phyloP scores from a whole-genome alignment of 2,329 filamentous ascomycete species.

The Xylariaceae sp. region DNA sequence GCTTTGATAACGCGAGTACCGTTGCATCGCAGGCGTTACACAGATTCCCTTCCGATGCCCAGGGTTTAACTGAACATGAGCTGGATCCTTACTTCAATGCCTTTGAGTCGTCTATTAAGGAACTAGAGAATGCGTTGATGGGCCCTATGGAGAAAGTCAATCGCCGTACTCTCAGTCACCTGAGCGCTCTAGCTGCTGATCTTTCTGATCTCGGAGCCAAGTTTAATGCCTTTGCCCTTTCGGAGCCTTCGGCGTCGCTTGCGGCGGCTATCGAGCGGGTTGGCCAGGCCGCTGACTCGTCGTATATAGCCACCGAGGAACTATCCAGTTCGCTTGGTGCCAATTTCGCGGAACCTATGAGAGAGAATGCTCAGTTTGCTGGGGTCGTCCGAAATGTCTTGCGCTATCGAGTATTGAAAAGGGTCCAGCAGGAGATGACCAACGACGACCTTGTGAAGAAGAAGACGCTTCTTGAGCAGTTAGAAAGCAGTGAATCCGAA shows the following conservation, averaged over 20 bases:
- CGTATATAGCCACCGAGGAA: slow-evolving; percentile 93
- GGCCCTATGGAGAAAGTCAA: slow-evolving; percentile 98
- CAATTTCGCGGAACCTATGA: slow-evolving; percentile 94
- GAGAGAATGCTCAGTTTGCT: slow-evolving; percentile 95
- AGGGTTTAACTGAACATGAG: slow-evolving; percentile 77
- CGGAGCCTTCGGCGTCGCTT: slow-evolving; percentile 81
- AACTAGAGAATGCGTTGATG: slow-evolving; percentile 79
- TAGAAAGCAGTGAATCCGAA: slow-evolving; percentile 92
- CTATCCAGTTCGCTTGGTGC: slow-evolving; percentile 82
- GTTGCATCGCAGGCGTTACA: slow-evolving; percentile 57
- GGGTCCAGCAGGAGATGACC: slow-evolving; percentile 96
- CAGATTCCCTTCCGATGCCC: slow-evolving; percentile 75
- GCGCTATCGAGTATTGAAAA: slow-evolving; percentile 83
- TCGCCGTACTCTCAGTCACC: slow-evolving; percentile 76
- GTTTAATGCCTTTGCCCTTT: slow-evolving; percentile 94
- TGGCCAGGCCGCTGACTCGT: slow-evolving; percentile 90
- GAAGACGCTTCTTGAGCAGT: slow-evolving; percentile 69
- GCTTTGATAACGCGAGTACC: slow-evolving; percentile 35
- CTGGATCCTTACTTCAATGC: slow-evolving; percentile 94
- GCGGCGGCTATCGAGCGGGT: slow-evolving; percentile 90
- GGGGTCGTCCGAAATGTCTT: slow-evolving; percentile 86
- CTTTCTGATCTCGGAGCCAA: slow-evolving; percentile 90
- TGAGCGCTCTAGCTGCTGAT: slow-evolving; percentile 78
- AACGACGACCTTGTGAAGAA: slow-evolving; percentile 90
- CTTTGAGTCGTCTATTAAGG: slow-evolving; percentile 87